Evolutionary conservation across 345 rosid genomes (phyloP).

Genomic region (Arabis alpina): DNA sequence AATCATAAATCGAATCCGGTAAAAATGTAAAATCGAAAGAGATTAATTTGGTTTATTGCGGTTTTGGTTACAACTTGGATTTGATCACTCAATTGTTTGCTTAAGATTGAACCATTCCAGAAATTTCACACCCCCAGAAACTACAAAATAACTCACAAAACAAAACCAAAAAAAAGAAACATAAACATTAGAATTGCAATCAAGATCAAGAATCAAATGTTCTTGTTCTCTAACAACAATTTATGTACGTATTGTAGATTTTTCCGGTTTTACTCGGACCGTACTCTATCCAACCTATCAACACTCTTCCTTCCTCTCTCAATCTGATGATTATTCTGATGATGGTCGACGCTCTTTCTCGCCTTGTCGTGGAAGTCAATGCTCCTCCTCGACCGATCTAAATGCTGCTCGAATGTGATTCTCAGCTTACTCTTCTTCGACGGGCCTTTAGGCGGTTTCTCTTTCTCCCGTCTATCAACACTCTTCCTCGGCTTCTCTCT

Average conservation of each 20-base stretch:
- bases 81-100: constrained; percentile 11
- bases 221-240: constrained; percentile 29
- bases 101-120: constrained; percentile 16
- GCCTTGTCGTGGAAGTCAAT: constrained; percentile 93
- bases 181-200: constrained; percentile 30
- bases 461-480: constrained; percentile 67
- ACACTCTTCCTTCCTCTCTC: constrained; percentile 91
- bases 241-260: constrained; percentile 30
- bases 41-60: too few relatives aligned
- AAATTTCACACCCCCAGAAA: constrained; percentile 23
- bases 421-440: constrained; percentile 53
- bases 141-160: constrained; percentile 31
- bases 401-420: constrained; percentile 60
- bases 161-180: constrained; percentile 1
- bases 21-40: too few relatives aligned
- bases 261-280: constrained; percentile 53
- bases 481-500: constrained; percentile 90
- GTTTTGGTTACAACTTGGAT: too few relatives aligned
- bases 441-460: constrained; percentile 49
- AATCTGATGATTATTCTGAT: constrained; percentile 49
- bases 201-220: constrained; percentile 35
- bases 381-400: constrained; percentile 88
- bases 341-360: constrained; percentile 67
- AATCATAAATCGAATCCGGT: too few relatives aligned
- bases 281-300: constrained; percentile 77